Evolutionary conservation across 306 rosid species (phyloP).

Genomic region (Cucumis melo): DNA sequence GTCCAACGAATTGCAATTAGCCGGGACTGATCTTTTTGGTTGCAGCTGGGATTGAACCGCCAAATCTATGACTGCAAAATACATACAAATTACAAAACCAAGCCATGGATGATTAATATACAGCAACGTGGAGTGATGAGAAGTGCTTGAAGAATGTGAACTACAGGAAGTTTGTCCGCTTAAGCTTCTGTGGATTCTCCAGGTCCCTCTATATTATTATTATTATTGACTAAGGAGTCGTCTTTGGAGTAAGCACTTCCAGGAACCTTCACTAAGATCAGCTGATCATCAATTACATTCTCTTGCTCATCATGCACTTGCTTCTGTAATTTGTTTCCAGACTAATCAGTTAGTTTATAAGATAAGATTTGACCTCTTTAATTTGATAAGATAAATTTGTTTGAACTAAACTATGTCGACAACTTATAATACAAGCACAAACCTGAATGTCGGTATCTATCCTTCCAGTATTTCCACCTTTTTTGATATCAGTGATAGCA

Average conservation of each 20-base stretch:
- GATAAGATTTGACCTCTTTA: neutral
- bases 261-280: slow-evolving; percentile 57
- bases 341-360: neutral
- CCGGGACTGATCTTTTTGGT: neutral
- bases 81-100: neutral
- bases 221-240: slow-evolving; percentile 10
- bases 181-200: slow-evolving; percentile 9
- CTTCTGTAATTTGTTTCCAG: slow-evolving; percentile 23
- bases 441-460: slow-evolving; percentile 25
- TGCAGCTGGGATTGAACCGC: neutral
- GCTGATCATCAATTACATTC: slow-evolving; percentile 27
- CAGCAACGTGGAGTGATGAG: neutral
- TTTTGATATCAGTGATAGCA: slow-evolving; percentile 32
- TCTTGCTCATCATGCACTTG: slow-evolving; percentile 19
- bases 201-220: slow-evolving; percentile 12
- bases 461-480: slow-evolving; percentile 12
- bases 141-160: neutral
- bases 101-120: neutral
- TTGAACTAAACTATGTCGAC: neutral
- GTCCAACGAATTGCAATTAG: neutral
- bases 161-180: neutral
- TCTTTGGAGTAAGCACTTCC: slow-evolving; percentile 73
- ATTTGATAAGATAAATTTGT: neutral
- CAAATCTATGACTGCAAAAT: neutral
- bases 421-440: slow-evolving; percentile 6